phyloP scores from a whole-genome alignment of 768 basidiomycete species.

The Tubosaeta brunneosetosa region DNA sequence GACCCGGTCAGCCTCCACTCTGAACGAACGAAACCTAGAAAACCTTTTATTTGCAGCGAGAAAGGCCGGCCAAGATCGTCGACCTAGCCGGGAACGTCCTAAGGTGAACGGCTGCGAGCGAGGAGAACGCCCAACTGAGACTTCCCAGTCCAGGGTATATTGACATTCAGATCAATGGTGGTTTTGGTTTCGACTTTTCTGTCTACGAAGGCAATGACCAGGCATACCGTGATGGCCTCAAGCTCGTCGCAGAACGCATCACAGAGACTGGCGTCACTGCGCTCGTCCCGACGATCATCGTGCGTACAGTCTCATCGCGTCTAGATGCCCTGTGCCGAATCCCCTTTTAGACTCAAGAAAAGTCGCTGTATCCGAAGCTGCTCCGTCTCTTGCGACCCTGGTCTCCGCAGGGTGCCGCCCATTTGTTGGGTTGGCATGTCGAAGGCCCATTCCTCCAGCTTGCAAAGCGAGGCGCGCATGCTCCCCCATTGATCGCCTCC shows the following conservation, averaged over 20 bases:
- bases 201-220: slow-evolving; percentile 70
- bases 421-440: slow-evolving; percentile 82
- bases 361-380: slow-evolving; percentile 66
- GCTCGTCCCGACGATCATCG: slow-evolving; percentile 66
- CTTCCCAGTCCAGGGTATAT: slow-evolving; percentile 69
- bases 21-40: slow-evolving; percentile 36
- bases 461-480: slow-evolving; percentile 81
- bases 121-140: not conserved
- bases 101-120: slow-evolving; percentile 38
- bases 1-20: not conserved
- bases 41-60: slow-evolving; percentile 60
- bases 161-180: slow-evolving; percentile 89
- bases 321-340: not conserved
- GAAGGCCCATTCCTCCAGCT: slow-evolving; percentile 87
- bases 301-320: slow-evolving; percentile 30
- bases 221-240: slow-evolving; percentile 62
- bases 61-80: slow-evolving; percentile 58
- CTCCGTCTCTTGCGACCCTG: slow-evolving; percentile 65
- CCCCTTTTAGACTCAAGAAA: slow-evolving; percentile 65
- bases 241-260: slow-evolving; percentile 67
- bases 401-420: slow-evolving; percentile 59
- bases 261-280: slow-evolving; percentile 87
- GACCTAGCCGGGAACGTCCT: slow-evolving; percentile 76
- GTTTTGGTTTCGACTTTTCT: slow-evolving; percentile 84
- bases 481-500: slow-evolving; percentile 56